These are phyloP conservation scores for Mortierella sp. DNA, from an alignment of 371 early-diverging fungal species.

Conservation along the genomic window DNA sequence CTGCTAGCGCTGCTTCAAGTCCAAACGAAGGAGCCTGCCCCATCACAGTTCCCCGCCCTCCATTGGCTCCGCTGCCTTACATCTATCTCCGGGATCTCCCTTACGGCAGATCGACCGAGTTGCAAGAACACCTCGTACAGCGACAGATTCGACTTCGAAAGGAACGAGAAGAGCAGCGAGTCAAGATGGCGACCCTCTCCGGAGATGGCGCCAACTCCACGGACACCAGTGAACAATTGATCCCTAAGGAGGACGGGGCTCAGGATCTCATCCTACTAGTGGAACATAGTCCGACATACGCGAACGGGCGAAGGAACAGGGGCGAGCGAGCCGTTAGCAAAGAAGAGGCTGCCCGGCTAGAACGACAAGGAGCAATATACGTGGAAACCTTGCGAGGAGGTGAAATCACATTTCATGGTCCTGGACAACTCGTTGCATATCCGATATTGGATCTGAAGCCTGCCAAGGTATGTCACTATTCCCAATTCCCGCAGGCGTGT, in stretches of 20 bases:
- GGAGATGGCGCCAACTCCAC: too few species aligned
- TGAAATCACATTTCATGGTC: slow-evolving; percentile 96
- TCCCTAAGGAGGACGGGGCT: slow-evolving; percentile 20
- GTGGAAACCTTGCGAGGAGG: slow-evolving; percentile 90
- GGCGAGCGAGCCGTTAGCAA: slow-evolving; percentile 53
- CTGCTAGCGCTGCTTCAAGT: too few species aligned
- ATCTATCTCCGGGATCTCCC: slow-evolving; percentile 46
- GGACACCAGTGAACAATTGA: too few species aligned
- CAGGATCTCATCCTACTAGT: slow-evolving; percentile 81
- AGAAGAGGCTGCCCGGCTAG: slow-evolving; percentile 68
- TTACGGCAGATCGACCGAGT: slow-evolving; percentile 25
- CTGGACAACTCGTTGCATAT: slow-evolving; percentile 96
- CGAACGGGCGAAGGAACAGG: slow-evolving; percentile 88
- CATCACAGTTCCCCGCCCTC: slow-evolving; percentile 37
- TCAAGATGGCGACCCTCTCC: background rate
- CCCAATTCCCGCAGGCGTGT: background rate
- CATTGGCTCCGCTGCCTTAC: slow-evolving; percentile 39
- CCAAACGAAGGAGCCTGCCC: slow-evolving; percentile 12
- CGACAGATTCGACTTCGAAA: slow-evolving; percentile 45
- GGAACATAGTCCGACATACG: slow-evolving; percentile 91
- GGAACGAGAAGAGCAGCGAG: background rate
- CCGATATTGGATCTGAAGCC: slow-evolving; percentile 88
- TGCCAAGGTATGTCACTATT: slow-evolving; percentile 58
- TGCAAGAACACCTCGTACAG: slow-evolving; percentile 43
- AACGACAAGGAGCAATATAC: slow-evolving; percentile 80